These are phyloP conservation scores for Blepharisma stoltei DNA, from an alignment of 73 alveolate species.

Conservation along the genomic window DNA sequence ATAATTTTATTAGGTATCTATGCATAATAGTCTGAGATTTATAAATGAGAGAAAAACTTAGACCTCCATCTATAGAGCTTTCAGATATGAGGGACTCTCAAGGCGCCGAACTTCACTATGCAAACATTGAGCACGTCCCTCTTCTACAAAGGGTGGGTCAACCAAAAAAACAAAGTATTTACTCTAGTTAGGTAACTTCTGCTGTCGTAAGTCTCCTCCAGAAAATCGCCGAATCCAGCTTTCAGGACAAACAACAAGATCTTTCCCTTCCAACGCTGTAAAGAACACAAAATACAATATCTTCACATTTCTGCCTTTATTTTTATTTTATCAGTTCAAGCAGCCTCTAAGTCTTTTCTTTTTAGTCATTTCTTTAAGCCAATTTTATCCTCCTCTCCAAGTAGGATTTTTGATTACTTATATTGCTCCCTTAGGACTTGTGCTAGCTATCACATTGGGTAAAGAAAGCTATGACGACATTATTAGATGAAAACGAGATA, in stretches of 20 bases:
- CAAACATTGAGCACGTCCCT: too few species aligned
- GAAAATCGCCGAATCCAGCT: neutral
- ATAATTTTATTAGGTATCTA: too few species aligned
- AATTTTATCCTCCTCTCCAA: slow-evolving; percentile 73
- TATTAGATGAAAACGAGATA: slow-evolving; percentile 62
- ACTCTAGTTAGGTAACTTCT: too few species aligned
- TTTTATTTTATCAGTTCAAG: slow-evolving; percentile 83
- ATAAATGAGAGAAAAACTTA: too few species aligned
- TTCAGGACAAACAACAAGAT: slow-evolving; percentile 33
- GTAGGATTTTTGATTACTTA: slow-evolving; percentile 92
- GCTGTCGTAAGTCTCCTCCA: too few species aligned
- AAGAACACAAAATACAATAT: slow-evolving; percentile 79
- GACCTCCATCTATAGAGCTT: too few species aligned
- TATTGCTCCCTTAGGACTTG: slow-evolving; percentile 92
- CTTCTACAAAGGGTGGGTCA: too few species aligned
- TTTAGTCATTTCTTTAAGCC: slow-evolving; percentile 71
- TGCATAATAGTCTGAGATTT: too few species aligned
- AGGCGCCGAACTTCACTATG: too few species aligned
- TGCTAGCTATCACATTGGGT: slow-evolving; percentile 77
- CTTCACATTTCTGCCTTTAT: slow-evolving; percentile 78
- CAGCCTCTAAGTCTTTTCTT: slow-evolving; percentile 80
- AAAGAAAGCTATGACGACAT: slow-evolving; percentile 93
- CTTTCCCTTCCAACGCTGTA: slow-evolving; percentile 59
- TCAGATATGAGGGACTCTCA: too few species aligned
- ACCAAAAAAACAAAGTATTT: too few species aligned